These are phyloP conservation scores for Pisolithus tinctorius DNA, from an alignment of 768 basidiomycete species.

Conservation along the genomic window DNA sequence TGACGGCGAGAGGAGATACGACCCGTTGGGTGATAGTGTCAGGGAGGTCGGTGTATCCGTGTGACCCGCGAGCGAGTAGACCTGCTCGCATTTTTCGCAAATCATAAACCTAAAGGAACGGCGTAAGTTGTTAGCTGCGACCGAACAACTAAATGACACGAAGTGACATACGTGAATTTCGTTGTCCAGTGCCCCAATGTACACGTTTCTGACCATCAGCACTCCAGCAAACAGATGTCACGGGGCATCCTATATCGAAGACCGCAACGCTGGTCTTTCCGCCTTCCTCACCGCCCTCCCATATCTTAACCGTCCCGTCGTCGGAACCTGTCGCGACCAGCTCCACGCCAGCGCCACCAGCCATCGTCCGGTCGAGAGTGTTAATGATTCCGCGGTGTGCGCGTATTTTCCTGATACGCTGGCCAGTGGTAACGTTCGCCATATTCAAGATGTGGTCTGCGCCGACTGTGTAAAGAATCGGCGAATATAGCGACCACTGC, in stretches of 20 bases:
- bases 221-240: constrained; percentile 90
- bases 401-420: constrained; percentile 72
- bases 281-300: constrained; percentile 81
- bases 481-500: constrained; percentile 77
- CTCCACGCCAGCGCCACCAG: constrained; percentile 77
- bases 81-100: constrained; percentile 76
- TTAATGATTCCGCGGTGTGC: constrained; percentile 94
- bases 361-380: constrained; percentile 77
- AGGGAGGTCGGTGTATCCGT: constrained; percentile 91
- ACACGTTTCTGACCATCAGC: constrained; percentile 85
- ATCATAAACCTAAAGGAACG: constrained; percentile 66
- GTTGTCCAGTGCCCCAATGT: constrained; percentile 92
- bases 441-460: constrained; percentile 83
- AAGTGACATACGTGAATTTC: constrained; percentile 76
- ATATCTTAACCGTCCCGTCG: constrained; percentile 86
- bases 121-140: constrained; percentile 4
- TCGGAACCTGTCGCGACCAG: constrained; percentile 85
- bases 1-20: constrained; percentile 84
- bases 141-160: background rate
- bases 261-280: constrained; percentile 68
- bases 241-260: constrained; percentile 83
- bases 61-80: constrained; percentile 79
- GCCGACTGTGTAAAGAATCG: constrained; percentile 72
- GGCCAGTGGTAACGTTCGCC: constrained; percentile 78
- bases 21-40: constrained; percentile 83